Base-by-base conservation (phyloP, 2,329 filamentous ascomycete genomes). In the Diaporthe longicolla region DNA sequence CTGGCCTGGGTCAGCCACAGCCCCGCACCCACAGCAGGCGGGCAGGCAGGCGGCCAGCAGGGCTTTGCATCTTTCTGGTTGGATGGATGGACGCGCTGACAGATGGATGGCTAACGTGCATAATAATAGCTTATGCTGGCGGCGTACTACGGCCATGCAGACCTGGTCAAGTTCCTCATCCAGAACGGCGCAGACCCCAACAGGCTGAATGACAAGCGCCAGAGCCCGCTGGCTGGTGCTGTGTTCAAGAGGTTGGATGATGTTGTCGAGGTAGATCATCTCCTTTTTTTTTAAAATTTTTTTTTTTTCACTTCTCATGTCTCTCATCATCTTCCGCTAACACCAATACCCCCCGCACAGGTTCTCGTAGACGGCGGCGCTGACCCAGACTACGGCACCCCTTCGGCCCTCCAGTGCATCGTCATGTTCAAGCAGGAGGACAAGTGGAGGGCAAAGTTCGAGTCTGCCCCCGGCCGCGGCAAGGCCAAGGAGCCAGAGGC, bases 51-150 rank as follows among this genome's bases (percentile, higher is more conserved):
- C 21, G 61, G 61, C 52, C 61, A 66, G 61, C 61, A 5, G 19
- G 35, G 35, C 35, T 11, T 37, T 37, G 35, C 26, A 13, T 29
- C 10, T 19, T 35, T 21, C 4, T 68, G 32, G 63, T 37, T 68
- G 29, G 32, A 4, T 68, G 57, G 19, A 26, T 26, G 57, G 19
- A 26, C 24, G 52, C 9, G 55, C 70, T 72, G 50, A 72, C 32
- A 24, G 11, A 19, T 17, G 43, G 45, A 7, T 48, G 2, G 2
- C 35, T 40, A 10, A n/a, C n/a, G n/a, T n/a, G n/a, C n/a, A n/a
- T n/a, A n/a, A n/a, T n/a, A n/a, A n/a, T n/a, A 91, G 89, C 84
- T 94, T 73, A 95, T 95, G 93, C 87, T 95, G 1, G 90, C 92
- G 0, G 88, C 92, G 0, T 94, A 94, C 78, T 88, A 94, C 77